Conservation (phyloP, 352 stramenopile species). For the Phytophthora multivora region DNA sequence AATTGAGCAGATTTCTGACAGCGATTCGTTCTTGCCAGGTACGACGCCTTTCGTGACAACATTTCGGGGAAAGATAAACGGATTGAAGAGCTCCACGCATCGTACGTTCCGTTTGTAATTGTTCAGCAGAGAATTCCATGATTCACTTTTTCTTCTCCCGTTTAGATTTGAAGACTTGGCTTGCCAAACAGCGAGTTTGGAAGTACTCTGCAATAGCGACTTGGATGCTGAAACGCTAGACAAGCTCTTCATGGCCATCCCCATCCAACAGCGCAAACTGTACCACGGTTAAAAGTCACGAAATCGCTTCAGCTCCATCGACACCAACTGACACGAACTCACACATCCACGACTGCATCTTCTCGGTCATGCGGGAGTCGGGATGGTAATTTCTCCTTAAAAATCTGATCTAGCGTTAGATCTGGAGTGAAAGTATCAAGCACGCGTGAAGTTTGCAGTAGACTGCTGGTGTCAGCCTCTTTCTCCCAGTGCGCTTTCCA, state of each 20-base stretch:
- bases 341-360: constrained; percentile 78
- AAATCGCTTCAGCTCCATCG: background rate
- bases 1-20: background rate
- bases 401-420: constrained; percentile 67
- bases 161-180: constrained; percentile 49
- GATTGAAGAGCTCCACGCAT: constrained; percentile 35
- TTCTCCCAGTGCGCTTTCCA: constrained; percentile 57
- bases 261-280: constrained; percentile 37
- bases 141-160: background rate
- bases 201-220: constrained; percentile 44
- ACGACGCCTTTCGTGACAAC: constrained; percentile 31
- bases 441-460: constrained; percentile 34
- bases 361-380: constrained; percentile 66
- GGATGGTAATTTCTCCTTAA: constrained; percentile 78
- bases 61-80: constrained; percentile 38
- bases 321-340: background rate
- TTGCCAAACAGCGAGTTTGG: constrained; percentile 43
- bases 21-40: constrained; percentile 26
- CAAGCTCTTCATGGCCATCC: constrained; percentile 54
- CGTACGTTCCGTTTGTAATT: constrained; percentile 18
- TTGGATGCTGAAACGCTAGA: constrained; percentile 46
- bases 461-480: constrained; percentile 43
- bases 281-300: constrained; percentile 8
- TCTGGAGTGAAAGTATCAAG: constrained; percentile 41
- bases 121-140: too few relatives aligned